Conservation (phyloP, 176 grass and related monocot species). For the Oryza meridionalis region DNA sequence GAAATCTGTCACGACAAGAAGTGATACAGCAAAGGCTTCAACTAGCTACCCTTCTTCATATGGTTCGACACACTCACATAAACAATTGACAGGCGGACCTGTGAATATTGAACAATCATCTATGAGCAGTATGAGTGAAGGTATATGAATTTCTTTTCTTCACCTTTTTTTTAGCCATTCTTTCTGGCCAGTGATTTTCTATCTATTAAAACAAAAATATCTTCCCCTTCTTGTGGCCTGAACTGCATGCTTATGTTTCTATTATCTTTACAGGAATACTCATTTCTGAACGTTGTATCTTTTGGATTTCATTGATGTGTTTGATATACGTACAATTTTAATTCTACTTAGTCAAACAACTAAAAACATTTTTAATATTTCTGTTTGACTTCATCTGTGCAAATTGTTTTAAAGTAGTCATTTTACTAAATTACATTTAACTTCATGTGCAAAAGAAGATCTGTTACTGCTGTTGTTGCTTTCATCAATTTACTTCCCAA, state of each 20-base stretch:
- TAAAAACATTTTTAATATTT: background rate
- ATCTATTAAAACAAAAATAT: background rate
- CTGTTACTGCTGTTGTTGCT: background rate
- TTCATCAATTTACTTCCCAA: conserved; percentile 5
- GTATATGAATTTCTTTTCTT: conserved; percentile 43
- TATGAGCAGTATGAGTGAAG: conserved; percentile 30
- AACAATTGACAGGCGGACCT: conserved; percentile 45
- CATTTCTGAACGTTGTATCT: background rate
- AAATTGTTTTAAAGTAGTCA: conserved; percentile 10
- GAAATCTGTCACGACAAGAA: conserved; percentile 60
- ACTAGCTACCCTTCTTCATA: conserved; percentile 41
- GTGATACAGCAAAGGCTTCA: conserved; percentile 45
- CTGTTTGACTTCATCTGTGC: background rate
- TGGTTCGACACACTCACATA: conserved; percentile 43
- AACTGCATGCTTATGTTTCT: conserved; percentile 1
- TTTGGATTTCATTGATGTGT: background rate
- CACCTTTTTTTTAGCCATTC: background rate
- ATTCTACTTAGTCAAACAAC: background rate
- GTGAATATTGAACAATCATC: conserved; percentile 43
- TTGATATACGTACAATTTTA: background rate
- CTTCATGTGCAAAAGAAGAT: background rate
- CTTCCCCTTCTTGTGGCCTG: background rate
- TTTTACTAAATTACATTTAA: conserved; percentile 14
- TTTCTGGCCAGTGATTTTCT: conserved; percentile 1
- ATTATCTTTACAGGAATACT: background rate